Conservation (phyloP, 176 grass and related monocot species). For the Oryza meridionalis region DNA sequence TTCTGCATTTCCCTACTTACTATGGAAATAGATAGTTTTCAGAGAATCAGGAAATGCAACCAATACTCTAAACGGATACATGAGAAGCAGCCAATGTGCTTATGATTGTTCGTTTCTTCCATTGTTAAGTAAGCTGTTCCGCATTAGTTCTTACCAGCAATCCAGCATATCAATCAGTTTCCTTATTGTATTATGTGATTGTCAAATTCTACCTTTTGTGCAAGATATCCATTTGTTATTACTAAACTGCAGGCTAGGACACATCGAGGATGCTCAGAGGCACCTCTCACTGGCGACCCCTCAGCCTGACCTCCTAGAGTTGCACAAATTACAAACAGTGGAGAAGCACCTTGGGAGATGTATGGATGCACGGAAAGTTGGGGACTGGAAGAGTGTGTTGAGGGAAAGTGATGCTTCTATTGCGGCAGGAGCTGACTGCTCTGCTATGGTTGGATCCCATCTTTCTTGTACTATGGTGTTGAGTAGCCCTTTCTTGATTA, state of each 20-base stretch:
- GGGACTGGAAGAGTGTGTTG: conserved; percentile 83
- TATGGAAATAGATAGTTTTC: conserved; percentile 6
- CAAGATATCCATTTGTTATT: conserved; percentile 29
- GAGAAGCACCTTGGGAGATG: conserved; percentile 88
- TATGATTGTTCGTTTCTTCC: conserved; percentile 7
- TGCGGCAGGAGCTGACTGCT: conserved; percentile 83
- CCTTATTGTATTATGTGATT: neutral
- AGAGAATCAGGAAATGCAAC: conserved; percentile 9
- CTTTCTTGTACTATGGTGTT: conserved; percentile 14
- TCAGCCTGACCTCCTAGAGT: conserved; percentile 79
- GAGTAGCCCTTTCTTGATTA: neutral
- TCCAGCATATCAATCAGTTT: neutral
- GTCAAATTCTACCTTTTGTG: conserved; percentile 26
- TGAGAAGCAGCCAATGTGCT: conserved; percentile 9
- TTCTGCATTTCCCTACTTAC: conserved; percentile 22
- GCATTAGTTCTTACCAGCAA: neutral
- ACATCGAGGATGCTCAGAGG: conserved; percentile 82
- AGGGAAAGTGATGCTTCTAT: conserved; percentile 83
- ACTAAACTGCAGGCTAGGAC: conserved; percentile 69
- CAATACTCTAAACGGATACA: conserved; percentile 24
- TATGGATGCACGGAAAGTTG: conserved; percentile 63
- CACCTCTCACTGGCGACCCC: conserved; percentile 64
- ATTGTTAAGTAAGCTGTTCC: neutral
- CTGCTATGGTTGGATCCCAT: conserved; percentile 58
- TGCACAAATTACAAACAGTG: conserved; percentile 80